These are phyloP conservation scores for Gynochthodes officinalis DNA, from an alignment of 257 asterid genomes.

Conservation along the genomic window DNA sequence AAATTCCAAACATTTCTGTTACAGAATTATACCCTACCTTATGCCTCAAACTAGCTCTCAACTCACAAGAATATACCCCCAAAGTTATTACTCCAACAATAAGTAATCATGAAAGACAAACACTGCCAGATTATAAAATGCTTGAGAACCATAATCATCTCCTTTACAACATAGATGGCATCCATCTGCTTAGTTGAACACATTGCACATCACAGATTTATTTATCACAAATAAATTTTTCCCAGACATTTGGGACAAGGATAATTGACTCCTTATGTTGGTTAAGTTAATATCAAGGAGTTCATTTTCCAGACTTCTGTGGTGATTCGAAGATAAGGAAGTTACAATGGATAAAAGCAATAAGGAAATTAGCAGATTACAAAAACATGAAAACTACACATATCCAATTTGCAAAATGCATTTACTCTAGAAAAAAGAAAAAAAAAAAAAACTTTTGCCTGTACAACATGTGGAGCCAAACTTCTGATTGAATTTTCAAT, in stretches of 20 bases:
- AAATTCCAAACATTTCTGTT: neutral
- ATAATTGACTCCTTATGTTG: neutral
- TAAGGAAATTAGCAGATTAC: neutral
- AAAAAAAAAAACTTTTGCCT: constrained; percentile 22
- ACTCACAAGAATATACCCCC: neutral
- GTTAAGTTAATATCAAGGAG: neutral
- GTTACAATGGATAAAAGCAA: neutral
- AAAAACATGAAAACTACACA: constrained; percentile 3
- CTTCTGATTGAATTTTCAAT: constrained; percentile 66
- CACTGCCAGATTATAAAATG: neutral
- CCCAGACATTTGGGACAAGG: neutral
- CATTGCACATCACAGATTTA: neutral
- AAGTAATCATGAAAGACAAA: neutral
- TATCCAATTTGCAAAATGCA: neutral
- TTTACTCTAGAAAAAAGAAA: neutral
- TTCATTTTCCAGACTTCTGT: neutral
- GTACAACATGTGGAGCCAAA: constrained; percentile 80
- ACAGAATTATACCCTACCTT: neutral
- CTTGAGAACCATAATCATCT: neutral
- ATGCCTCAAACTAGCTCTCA: neutral
- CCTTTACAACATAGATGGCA: neutral
- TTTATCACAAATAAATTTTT: neutral
- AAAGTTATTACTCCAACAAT: neutral
- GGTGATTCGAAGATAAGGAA: neutral
- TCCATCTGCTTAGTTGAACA: neutral